Base-by-base conservation (phyloP, 352 stramenopile genomes). In the Phytophthora crassamura region DNA sequence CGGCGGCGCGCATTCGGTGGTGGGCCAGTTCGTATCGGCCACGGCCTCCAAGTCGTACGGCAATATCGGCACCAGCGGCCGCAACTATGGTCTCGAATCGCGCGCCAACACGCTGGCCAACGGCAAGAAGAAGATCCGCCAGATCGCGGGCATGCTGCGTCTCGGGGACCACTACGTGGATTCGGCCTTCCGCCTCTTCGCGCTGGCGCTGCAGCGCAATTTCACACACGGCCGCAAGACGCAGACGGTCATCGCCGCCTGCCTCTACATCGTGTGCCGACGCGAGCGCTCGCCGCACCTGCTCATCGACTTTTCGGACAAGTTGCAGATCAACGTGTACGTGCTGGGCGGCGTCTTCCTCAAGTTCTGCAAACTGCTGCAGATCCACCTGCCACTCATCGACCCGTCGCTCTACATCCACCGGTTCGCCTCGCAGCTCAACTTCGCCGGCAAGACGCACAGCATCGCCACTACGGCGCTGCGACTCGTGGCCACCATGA, bases 221-320 rank as follows among this genome's bases (percentile, higher is more conserved):
- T 99, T 99, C 74, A 97, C 97, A 16, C 95, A 99, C 57, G 97
- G 97, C 25, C 78, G 97, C 43, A 94, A 95, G 65, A 96, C 95
- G n/a, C 88, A 96, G 54, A 97, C 98, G 59, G 97, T 99, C 3
- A 97, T 99, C 25, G 97, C 97, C 5, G 95, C 97, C 11, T 99
- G 98, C 76, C 84, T 99, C 38, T 99, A 99, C 75, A 99, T 99
- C 53, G 96, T 99, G 0, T 99, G 97, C 78, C 84, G 98, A 28
- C 89, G 98, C 69, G 93, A 99, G 70, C 98, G 98, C 63, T 98
- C 92, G 62, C 97, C 98, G 58, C 97, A 99, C 67, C 90, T 99
- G 90, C 88, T 99, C 15, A 99, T 99, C 74, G 98, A 99, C 80
- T 99, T 99, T 73, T 97, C 84, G 12, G 98, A 99, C 82, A 98